These are phyloP conservation scores for Funneliformis caledonium DNA, from an alignment of 371 early-diverging fungal species.

Conservation along the genomic window DNA sequence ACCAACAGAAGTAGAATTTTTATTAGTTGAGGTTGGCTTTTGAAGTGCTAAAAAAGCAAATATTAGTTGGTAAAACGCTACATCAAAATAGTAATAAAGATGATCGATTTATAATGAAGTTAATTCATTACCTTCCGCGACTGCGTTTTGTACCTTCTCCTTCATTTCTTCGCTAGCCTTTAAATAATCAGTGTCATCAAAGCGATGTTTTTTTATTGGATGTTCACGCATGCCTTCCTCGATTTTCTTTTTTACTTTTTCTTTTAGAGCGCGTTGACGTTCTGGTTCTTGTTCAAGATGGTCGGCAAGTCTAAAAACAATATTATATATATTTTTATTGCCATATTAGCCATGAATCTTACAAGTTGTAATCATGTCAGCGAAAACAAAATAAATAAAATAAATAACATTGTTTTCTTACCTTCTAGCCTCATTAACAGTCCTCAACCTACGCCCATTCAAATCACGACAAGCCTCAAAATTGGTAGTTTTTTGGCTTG, in stretches of 20 bases:
- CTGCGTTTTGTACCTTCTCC: conserved; percentile 74
- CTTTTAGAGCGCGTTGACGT: conserved; percentile 68
- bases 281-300: conserved; percentile 76
- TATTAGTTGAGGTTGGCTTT: background rate
- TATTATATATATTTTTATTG: background rate
- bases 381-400: background rate
- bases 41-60: background rate
- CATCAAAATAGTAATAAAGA: background rate
- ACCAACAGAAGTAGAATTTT: background rate
- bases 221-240: conserved; percentile 71
- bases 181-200: conserved; percentile 83
- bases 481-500: conserved; percentile 88
- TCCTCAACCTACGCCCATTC: conserved; percentile 86
- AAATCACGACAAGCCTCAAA: conserved; percentile 94
- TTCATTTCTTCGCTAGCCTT: conserved; percentile 74
- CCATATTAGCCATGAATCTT: conserved; percentile 26
- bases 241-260: conserved; percentile 79
- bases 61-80: background rate
- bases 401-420: conserved; percentile 44
- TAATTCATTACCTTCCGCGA: conserved; percentile 45
- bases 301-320: conserved; percentile 70
- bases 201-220: conserved; percentile 69
- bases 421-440: conserved; percentile 89
- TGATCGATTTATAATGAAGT: background rate
- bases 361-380: background rate